phyloP scores from a whole-genome alignment of 345 rosid genomes.

The Boechera divaricarpa region DNA sequence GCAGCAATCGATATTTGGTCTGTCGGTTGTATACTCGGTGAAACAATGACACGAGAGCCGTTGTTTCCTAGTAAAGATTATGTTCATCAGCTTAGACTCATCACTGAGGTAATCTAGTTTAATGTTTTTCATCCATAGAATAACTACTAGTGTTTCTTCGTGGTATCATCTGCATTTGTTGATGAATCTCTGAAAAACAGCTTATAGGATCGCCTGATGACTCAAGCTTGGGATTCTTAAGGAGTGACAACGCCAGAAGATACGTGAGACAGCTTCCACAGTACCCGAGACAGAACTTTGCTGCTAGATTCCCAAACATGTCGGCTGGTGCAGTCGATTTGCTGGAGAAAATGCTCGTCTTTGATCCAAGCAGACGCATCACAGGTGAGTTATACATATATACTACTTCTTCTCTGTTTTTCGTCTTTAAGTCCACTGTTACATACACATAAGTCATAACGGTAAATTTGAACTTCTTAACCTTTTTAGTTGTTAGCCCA shows the following conservation, averaged over 20 bases:
- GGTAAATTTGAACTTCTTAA: not conserved
- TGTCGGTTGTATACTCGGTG: constrained; percentile 97
- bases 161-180: not conserved
- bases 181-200: constrained; percentile 48
- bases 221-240: constrained; percentile 87
- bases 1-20: constrained; percentile 99
- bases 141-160: not conserved
- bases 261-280: constrained; percentile 96
- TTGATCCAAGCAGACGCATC: constrained; percentile 91
- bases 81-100: constrained; percentile 93
- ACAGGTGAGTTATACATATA: constrained; percentile 59
- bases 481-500: not conserved
- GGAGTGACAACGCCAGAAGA: constrained; percentile 93
- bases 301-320: constrained; percentile 70
- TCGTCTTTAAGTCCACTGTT: not conserved
- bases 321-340: constrained; percentile 83
- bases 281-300: constrained; percentile 81
- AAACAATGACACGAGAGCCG: constrained; percentile 82
- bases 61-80: constrained; percentile 94
- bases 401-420: not conserved
- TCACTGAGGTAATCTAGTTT: constrained; percentile 72
- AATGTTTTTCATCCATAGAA: not conserved
- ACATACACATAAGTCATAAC: not conserved
- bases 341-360: constrained; percentile 94
- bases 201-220: constrained; percentile 99